Percentiles rank a stretch among this genome's conserved stretches.
Evolutionary conservation across 2,329 filamentous ascomycete species (phyloP).

Genomic region (Penicillium oxalicum): DNA sequence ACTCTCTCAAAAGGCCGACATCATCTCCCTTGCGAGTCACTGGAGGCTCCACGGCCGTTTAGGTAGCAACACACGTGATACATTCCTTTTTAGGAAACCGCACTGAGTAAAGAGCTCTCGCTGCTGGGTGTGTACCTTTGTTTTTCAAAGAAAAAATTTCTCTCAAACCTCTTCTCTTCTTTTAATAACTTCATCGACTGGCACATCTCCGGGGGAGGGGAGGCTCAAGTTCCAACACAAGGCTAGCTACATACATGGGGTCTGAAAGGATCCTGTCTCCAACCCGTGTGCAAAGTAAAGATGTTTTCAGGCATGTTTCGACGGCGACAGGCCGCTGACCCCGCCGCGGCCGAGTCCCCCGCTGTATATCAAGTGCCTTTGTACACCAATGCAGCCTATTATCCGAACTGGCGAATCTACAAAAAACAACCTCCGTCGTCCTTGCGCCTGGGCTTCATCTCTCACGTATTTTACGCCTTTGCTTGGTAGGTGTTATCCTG

Average conservation of each 20-base stretch:
- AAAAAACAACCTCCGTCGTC: slow-evolving; percentile 65
- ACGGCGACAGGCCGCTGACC: slow-evolving; percentile 12
- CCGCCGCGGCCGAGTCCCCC: slow-evolving; percentile 11
- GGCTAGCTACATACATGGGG: too few species aligned
- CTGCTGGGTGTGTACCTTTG: slow-evolving; percentile 2
- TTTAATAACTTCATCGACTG: neutral
- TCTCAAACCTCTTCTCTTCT: neutral
- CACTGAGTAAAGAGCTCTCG: neutral
- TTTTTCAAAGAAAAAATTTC: slow-evolving; percentile 1
- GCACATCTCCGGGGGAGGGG: too few species aligned
- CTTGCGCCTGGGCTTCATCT: slow-evolving; percentile 69
- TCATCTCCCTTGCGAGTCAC: too few species aligned
- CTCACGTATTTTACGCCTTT: slow-evolving; percentile 78
- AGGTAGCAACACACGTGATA: slow-evolving; percentile 16
- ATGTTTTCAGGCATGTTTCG: slow-evolving; percentile 20
- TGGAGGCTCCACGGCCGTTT: neutral
- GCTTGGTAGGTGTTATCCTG: slow-evolving; percentile 46
- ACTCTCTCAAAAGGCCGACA: too few species aligned
- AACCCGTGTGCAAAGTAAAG: neutral
- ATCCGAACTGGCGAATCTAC: slow-evolving; percentile 73
- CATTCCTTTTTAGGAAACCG: slow-evolving; percentile 17
- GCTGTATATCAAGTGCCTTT: slow-evolving; percentile 34
- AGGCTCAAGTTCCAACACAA: neutral
- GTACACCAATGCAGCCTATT: slow-evolving; percentile 69
- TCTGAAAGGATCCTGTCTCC: too few species aligned